Evolutionary conservation across 805 yeast genomes (phyloP).

Genomic region (Zygoascus bituminiphila): DNA sequence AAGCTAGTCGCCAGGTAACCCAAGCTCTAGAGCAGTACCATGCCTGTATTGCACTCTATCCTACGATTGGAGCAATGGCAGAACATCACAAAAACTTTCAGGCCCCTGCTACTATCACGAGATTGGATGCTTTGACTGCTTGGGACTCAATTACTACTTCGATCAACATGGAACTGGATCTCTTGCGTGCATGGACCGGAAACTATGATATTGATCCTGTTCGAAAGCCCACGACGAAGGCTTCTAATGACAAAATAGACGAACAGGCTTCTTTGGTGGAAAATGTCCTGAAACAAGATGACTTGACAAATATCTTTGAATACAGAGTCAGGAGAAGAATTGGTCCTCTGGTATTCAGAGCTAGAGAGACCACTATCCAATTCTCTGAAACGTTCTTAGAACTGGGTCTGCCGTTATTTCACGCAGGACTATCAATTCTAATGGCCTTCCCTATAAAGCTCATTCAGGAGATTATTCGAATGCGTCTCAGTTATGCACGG

Average conservation of each 20-base stretch:
- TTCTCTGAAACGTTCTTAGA: conserved; percentile 55
- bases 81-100: conserved; percentile 67
- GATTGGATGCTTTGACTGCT: conserved; percentile 70
- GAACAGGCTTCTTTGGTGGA: conserved; percentile 75
- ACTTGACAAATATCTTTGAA: conserved; percentile 47
- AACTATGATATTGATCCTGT: conserved; percentile 67
- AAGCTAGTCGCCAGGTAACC: conserved; percentile 45
- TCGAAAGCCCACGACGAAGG: conserved; percentile 23
- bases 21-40: conserved; percentile 53
- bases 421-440: conserved; percentile 42
- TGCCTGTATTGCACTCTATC: conserved; percentile 68
- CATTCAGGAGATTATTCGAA: conserved; percentile 67
- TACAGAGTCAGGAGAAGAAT: conserved; percentile 59
- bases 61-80: conserved; percentile 67
- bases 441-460: conserved; percentile 71
- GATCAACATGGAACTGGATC: conserved; percentile 50
- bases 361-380: conserved; percentile 60
- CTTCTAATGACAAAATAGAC: conserved; percentile 30
- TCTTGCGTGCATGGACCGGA: conserved; percentile 74
- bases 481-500: conserved; percentile 68
- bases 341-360: conserved; percentile 75
- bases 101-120: conserved; percentile 50
- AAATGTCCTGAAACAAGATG: conserved; percentile 58
- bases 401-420: conserved; percentile 65
- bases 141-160: conserved; percentile 75